Conservation (phyloP, 2,329 filamentous ascomycete genomes). For the Neurospora sp. region DNA sequence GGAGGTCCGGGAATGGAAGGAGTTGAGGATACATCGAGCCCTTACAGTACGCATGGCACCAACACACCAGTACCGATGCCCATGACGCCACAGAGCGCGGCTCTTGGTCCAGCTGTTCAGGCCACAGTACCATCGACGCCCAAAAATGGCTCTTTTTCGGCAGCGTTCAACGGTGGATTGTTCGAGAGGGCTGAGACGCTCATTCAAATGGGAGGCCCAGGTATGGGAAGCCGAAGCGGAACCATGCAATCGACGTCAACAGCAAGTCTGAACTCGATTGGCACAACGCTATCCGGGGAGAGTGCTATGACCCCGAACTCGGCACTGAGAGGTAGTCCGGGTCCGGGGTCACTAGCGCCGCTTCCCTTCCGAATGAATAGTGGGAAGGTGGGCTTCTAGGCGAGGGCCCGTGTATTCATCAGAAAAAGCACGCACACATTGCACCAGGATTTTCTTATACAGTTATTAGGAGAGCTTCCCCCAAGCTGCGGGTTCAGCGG, state of each 20-base stretch:
- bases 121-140: conserved; percentile 74
- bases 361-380: conserved; percentile 22
- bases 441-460: neutral
- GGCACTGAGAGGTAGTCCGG: conserved; percentile 18
- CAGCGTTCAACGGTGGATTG: conserved; percentile 47
- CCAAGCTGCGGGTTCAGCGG: neutral
- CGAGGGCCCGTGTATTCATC: neutral
- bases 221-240: conserved; percentile 39
- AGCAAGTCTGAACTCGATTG: conserved; percentile 37
- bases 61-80: conserved; percentile 40
- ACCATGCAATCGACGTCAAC: conserved; percentile 49
- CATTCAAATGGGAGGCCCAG: conserved; percentile 47
- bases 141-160: conserved; percentile 45
- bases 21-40: conserved; percentile 16
- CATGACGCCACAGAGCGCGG: conserved; percentile 82
- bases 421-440: neutral
- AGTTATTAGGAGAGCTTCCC: neutral
- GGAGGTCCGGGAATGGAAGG: neutral
- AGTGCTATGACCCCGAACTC: conserved; percentile 22
- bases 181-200: conserved; percentile 51
- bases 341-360: conserved; percentile 13
- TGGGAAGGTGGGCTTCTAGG: conserved; percentile 22
- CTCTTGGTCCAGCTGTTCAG: conserved; percentile 80
- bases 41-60: conserved; percentile 17
- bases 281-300: conserved; percentile 21